These are phyloP conservation scores for Aspergillus arachidicola DNA, from an alignment of 2,329 filamentous ascomycete genomes.

Conservation along the genomic window DNA sequence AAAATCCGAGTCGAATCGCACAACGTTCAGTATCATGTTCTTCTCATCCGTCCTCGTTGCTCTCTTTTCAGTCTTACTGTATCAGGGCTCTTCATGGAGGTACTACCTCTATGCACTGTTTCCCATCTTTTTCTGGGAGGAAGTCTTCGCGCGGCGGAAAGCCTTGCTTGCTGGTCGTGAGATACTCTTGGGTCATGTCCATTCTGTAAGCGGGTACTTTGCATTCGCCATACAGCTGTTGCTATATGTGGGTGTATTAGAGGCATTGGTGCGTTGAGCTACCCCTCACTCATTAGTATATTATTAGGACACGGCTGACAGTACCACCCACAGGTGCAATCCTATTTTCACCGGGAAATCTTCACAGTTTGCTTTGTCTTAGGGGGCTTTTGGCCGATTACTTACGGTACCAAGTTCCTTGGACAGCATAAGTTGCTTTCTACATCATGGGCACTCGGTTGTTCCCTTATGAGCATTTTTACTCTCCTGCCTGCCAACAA, in stretches of 20 bases:
- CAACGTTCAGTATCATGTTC: slow-evolving; percentile 58
- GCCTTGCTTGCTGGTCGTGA: slow-evolving; percentile 69
- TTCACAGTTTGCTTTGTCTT: slow-evolving; percentile 79
- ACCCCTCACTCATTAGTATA: too few relatives aligned
- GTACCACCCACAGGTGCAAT: slow-evolving; percentile 67
- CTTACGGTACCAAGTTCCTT: slow-evolving; percentile 75
- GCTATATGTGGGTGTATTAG: slow-evolving; percentile 72
- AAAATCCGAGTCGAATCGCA: slow-evolving; percentile 65
- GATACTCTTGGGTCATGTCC: slow-evolving; percentile 70
- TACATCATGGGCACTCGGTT: slow-evolving; percentile 74
- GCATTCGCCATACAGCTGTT: slow-evolving; percentile 66
- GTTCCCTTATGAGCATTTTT: slow-evolving; percentile 83
- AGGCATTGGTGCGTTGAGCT: slow-evolving; percentile 67
- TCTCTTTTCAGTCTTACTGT: slow-evolving; percentile 76
- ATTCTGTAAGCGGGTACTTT: slow-evolving; percentile 59
- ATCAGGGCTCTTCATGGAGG: slow-evolving; percentile 75
- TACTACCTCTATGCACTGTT: slow-evolving; percentile 95
- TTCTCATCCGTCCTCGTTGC: slow-evolving; percentile 77
- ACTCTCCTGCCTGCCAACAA: slow-evolving; percentile 88
- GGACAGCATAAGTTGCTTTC: slow-evolving; percentile 65
- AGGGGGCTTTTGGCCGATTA: slow-evolving; percentile 74
- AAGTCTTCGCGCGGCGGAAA: slow-evolving; percentile 77
- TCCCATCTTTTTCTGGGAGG: slow-evolving; percentile 94
- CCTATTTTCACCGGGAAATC: slow-evolving; percentile 88
- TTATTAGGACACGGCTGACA: slow-evolving; percentile 6